Evolutionary conservation across 352 stramenopile species (phyloP).

Genomic region (Pythium apleroticum): DNA sequence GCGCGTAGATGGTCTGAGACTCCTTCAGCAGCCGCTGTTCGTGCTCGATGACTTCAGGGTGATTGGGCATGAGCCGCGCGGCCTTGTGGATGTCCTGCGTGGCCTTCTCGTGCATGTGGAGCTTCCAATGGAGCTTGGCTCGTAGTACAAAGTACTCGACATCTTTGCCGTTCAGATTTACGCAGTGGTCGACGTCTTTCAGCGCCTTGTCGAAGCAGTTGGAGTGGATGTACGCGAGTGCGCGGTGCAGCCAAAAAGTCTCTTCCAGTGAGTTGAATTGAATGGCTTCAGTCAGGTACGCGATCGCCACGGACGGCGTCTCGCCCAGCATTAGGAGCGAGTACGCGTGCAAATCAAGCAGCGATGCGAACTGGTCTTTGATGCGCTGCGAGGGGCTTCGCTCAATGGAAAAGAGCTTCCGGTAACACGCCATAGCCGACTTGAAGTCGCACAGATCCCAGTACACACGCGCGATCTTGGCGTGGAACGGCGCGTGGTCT

Average conservation of each 20-base stretch:
- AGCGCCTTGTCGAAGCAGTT: slow-evolving; percentile 71
- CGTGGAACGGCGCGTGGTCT: slow-evolving; percentile 48
- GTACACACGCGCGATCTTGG: slow-evolving; percentile 70
- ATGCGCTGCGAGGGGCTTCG: slow-evolving; percentile 55
- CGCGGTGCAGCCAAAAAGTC: slow-evolving; percentile 76
- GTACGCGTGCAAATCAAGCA: slow-evolving; percentile 74
- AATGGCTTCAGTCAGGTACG: slow-evolving; percentile 76
- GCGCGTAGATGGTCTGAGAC: slow-evolving; percentile 70
- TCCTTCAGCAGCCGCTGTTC: slow-evolving; percentile 64
- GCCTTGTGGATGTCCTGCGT: slow-evolving; percentile 65
- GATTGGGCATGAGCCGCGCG: slow-evolving; percentile 49
- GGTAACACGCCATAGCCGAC: slow-evolving; percentile 77
- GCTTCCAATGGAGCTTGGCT: slow-evolving; percentile 76
- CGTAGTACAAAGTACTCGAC: slow-evolving; percentile 85
- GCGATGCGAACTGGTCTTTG: slow-evolving; percentile 71
- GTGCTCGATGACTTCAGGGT: slow-evolving; percentile 75
- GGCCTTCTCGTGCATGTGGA: slow-evolving; percentile 77
- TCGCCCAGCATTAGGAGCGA: slow-evolving; percentile 62
- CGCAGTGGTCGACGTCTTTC: slow-evolving; percentile 77
- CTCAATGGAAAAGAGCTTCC: slow-evolving; percentile 68
- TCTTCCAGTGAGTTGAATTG: slow-evolving; percentile 68
- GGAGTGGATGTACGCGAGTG: slow-evolving; percentile 62
- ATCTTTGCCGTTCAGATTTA: slow-evolving; percentile 70
- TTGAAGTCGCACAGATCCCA: slow-evolving; percentile 76
- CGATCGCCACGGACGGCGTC: slow-evolving; percentile 50